Conservation (phyloP, 2,329 filamentous ascomycete genomes). For the Fusarium tjaetaba region DNA sequence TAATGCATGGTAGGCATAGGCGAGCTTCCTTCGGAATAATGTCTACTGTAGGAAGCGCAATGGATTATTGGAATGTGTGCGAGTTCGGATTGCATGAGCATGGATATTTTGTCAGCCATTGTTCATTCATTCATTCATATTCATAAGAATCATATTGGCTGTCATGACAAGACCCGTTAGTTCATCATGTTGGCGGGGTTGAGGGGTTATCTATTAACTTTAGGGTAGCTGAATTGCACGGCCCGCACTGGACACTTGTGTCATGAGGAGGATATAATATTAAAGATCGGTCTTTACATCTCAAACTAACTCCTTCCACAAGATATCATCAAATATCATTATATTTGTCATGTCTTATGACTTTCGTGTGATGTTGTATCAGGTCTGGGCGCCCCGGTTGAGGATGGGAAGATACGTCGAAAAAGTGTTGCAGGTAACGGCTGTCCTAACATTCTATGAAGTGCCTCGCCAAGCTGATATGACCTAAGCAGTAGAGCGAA, state of each 20-base stretch:
- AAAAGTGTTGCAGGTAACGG: background rate
- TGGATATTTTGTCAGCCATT: no score
- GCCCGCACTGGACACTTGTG: background rate
- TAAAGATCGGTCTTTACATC: background rate
- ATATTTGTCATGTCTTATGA: background rate
- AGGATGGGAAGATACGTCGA: background rate
- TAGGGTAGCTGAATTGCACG: background rate
- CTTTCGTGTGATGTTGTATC: background rate
- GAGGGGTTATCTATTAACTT: background rate
- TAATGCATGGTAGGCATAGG: slow-evolving; percentile 15
- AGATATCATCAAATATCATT: background rate
- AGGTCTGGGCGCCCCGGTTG: background rate
- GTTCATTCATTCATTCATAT: background rate
- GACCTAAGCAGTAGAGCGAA: background rate
- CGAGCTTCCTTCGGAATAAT: background rate
- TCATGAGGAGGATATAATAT: background rate
- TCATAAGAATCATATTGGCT: background rate
- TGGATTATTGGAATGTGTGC: background rate
- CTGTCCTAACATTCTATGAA: background rate
- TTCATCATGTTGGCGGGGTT: slow-evolving; percentile 31
- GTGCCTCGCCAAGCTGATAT: background rate
- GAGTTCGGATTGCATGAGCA: background rate
- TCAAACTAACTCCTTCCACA: background rate
- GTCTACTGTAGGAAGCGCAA: background rate
- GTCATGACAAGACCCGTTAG: slow-evolving; percentile 5